Base-by-base conservation (phyloP, 2,329 filamentous ascomycete species). In the Drechslera avenae region DNA sequence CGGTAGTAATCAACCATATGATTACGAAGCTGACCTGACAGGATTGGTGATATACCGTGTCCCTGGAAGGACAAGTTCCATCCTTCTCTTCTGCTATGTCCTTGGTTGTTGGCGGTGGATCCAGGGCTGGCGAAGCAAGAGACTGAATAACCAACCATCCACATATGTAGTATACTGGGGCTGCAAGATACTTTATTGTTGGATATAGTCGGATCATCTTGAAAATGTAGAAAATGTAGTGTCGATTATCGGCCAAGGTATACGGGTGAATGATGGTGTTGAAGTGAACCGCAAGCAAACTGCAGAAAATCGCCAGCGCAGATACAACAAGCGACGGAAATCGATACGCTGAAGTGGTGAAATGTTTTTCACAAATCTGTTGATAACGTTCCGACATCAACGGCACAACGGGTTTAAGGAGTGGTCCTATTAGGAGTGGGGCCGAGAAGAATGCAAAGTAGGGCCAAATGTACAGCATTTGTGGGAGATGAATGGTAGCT, bases 141-240 rank as follows among this genome's bases (percentile, higher is more conserved):
- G 83, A 76, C 12, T 82, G 80, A 73, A 91, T 86, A 26, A 84
- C 82, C 10, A 87, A 74, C 83, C 86, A 93, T 6, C 82, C 86
- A 63, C 85, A 87, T 13, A 84, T 9, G 2, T 88, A 81, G 73
- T 99, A 97, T 1, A 87, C 76, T 0, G 86, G 79, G 0, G 87
- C 82, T 1, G 89, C 85, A 0, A 81, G 73, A 62, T 91, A 91
- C 30, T 86, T 86, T 43, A 90, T 74, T 14, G 78, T 74, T 1
- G 79, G 77, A 34, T 89, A 83, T 5, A 81, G 81, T 2, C 88
- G 82, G 31, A 97, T 86, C 5, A 88, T 86, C 1, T 91, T 86
- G 78, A 99, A 99, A 53, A 96, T 79, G 76, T 99, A 99, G 74
- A 99, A 99, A 72, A 96, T 88, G 77, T 96, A 99, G 73, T 99